Evolutionary conservation across 1,284 basidiomycete species (phyloP), one percentile per base, ranked within the genome.

Genomic region (Chalciporus sp.): DNA sequence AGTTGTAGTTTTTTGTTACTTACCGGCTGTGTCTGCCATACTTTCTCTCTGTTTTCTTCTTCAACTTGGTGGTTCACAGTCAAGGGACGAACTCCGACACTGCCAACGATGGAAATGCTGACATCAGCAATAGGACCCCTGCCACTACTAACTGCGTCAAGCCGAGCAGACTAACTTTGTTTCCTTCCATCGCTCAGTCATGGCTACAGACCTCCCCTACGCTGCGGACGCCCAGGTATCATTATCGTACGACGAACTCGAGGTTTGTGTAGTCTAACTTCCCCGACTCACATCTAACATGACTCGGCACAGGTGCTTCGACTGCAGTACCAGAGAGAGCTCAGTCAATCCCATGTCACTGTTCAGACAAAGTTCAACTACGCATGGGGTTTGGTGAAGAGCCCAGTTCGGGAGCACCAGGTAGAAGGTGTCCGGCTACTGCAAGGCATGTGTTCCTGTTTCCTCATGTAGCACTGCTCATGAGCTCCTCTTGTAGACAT

Each of bases 311-410:
- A 95, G 92, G 92, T 95, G 9, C 77, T 98, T 42, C 79, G 86
- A 53, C 68, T 83, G 54, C 95, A 98, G 69, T 96, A 96, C 74
- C 85, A 94, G 78, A 92, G 88, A 71, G 95, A 98, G 71, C 78
- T 87, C 27, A 76, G 83, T 2, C 86, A 93, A 60, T 85, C 87
- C 39, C 94, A 98, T 72, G 84, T 97, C 53, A 94, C 94, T 3
- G 85, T 91, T 2, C 97, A 99, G 76, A 96, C 94, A 49, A 97
- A 95, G 74, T 99, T 99, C 80, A 99, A 99, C 77, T 96, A 92
- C 72, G 91, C 95, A 57, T 95, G 94, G 94, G 96, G 95, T 5
- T 79, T 97, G 29, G 92, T 97, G 52, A 97, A 97, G 80, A 93
- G 91, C 60, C 87, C 88, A 35, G 75, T 84, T 62, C 80, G 82